Conservation (phyloP, 2,329 filamentous ascomycete species). For the Fusarium staphyleae region DNA sequence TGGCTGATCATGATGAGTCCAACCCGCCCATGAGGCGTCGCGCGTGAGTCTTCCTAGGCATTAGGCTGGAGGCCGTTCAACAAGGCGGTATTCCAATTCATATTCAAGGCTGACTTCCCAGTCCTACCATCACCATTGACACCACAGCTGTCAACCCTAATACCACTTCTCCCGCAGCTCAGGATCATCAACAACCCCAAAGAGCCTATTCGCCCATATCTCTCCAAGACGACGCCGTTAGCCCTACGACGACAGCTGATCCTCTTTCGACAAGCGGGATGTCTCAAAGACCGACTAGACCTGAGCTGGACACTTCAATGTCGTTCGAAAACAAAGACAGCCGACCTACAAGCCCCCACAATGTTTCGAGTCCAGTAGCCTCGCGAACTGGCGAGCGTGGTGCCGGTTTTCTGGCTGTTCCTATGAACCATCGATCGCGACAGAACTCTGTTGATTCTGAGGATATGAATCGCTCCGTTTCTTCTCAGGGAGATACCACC, state of each 20-base stretch:
- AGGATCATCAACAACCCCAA: slow-evolving; percentile 28
- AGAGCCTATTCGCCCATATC: slow-evolving; percentile 45
- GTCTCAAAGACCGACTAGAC: slow-evolving; percentile 36
- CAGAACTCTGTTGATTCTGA: slow-evolving; percentile 75
- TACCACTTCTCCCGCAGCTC: slow-evolving; percentile 42
- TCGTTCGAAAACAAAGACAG: slow-evolving; percentile 72
- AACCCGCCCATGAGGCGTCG: slow-evolving; percentile 38
- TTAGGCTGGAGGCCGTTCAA: background rate
- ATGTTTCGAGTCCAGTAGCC: slow-evolving; percentile 68
- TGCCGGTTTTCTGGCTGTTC: slow-evolving; percentile 69
- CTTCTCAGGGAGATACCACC: slow-evolving; percentile 69
- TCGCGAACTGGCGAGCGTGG: slow-evolving; percentile 55
- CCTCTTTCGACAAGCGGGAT: slow-evolving; percentile 39
- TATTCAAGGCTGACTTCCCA: slow-evolving; percentile 39
- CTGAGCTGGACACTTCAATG: slow-evolving; percentile 60
- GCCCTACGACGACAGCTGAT: slow-evolving; percentile 50
- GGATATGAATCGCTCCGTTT: slow-evolving; percentile 64
- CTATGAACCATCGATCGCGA: slow-evolving; percentile 63
- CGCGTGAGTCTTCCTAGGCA: slow-evolving; percentile 31
- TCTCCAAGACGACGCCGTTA: slow-evolving; percentile 50
- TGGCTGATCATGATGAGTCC: slow-evolving; percentile 35
- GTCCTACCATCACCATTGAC: slow-evolving; percentile 63
- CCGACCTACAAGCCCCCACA: slow-evolving; percentile 75
- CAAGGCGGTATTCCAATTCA: slow-evolving; percentile 9
- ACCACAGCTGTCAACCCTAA: slow-evolving; percentile 52